Percentiles rank a stretch among this genome's conserved stretches.
phyloP scores from a whole-genome alignment of 306 rosid genomes.

The Cicer chorassanicum region DNA sequence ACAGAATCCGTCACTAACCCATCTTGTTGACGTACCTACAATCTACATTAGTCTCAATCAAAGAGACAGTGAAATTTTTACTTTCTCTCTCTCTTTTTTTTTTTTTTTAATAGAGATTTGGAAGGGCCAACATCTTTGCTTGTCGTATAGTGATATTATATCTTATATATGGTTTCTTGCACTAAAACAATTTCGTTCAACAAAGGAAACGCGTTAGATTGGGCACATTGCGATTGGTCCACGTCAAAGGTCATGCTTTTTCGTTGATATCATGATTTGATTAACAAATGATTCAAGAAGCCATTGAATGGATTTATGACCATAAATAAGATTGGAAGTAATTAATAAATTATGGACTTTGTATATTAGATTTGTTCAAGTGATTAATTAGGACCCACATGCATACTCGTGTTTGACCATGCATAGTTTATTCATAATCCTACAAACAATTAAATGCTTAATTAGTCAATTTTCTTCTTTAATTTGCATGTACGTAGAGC shows the following conservation, averaged over 20 bases:
- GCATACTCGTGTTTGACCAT: not conserved
- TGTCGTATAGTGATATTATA: conserved; percentile 37
- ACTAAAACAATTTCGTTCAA: conserved; percentile 32
- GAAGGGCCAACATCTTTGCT: not conserved
- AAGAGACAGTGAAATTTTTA: conserved; percentile 16
- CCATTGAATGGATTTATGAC: conserved; percentile 33
- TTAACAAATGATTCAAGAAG: conserved; percentile 13
- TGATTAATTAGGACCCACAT: not conserved
- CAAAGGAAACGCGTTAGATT: conserved; percentile 49
- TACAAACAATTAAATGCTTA: too few species aligned
- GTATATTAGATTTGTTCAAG: not conserved
- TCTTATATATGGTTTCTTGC: not conserved
- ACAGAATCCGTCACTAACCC: too few species aligned
- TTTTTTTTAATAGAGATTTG: not conserved
- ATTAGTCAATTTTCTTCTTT: too few species aligned
- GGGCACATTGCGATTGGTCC: conserved; percentile 53
- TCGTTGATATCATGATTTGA: conserved; percentile 35
- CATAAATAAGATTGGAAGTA: conserved; percentile 34
- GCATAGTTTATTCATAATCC: not conserved
- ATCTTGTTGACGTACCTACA: too few species aligned
- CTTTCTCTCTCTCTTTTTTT: not conserved
- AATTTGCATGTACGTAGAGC: too few species aligned
- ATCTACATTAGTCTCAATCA: conserved; percentile 5
- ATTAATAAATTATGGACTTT: conserved; percentile 21
- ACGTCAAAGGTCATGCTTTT: conserved; percentile 22